Conservation (phyloP, 2,329 filamentous ascomycete species). For the Botrytis squamosa region DNA sequence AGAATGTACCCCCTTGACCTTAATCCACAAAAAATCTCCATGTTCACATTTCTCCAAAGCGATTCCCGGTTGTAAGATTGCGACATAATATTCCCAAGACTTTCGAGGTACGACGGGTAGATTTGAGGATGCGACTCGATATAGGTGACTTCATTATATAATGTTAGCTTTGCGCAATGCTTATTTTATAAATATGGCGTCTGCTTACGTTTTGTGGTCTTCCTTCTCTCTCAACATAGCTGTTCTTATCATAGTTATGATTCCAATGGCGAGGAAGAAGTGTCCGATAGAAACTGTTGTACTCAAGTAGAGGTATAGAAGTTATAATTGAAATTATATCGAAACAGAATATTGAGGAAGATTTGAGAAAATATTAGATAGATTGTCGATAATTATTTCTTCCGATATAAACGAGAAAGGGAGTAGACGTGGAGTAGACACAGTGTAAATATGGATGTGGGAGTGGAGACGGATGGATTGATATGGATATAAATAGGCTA, state of each 20-base stretch:
- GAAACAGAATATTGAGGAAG: background rate
- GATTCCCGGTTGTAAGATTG: constrained; percentile 4
- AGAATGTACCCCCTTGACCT: background rate
- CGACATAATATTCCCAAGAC: constrained; percentile 8
- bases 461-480: background rate
- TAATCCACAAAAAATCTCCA: constrained; percentile 6
- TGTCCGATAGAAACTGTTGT: background rate
- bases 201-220: background rate
- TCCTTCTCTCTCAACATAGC: background rate
- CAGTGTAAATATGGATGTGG: background rate
- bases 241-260: background rate
- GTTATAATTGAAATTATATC: background rate
- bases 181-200: rapidly evolving
- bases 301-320: too few relatives aligned
- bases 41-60: background rate
- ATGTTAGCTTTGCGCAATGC: background rate
- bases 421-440: background rate
- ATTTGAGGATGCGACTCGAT: constrained; percentile 10
- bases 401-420: background rate
- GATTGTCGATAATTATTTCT: background rate
- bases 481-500: background rate
- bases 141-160: background rate
- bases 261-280: background rate
- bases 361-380: background rate
- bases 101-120: background rate